Conservation (phyloP, 257 asterid species). For the Salvia splendens region DNA sequence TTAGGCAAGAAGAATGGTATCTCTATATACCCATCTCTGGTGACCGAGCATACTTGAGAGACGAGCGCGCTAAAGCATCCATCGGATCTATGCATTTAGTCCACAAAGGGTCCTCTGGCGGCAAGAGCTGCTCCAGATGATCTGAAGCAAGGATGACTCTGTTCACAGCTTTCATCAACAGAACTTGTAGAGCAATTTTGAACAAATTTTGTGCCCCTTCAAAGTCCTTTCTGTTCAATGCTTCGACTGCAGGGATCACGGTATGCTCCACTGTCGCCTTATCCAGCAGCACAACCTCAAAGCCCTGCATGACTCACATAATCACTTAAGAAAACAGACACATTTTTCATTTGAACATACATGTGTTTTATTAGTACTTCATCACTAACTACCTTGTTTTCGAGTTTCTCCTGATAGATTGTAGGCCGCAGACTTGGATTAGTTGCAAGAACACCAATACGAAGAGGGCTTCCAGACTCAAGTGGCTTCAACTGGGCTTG, state of each 20-base stretch:
- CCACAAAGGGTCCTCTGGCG: slow-evolving; percentile 68
- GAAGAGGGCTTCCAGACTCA: slow-evolving; percentile 65
- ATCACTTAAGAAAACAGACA: slow-evolving; percentile 8
- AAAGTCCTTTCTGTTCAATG: slow-evolving; percentile 53
- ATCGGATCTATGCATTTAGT: slow-evolving; percentile 62
- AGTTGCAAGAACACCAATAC: slow-evolving; percentile 62
- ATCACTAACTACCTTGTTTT: slow-evolving; percentile 48
- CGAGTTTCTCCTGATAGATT: slow-evolving; percentile 65
- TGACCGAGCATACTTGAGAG: slow-evolving; percentile 45
- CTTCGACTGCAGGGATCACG: slow-evolving; percentile 64
- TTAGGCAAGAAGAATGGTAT: slow-evolving; percentile 24
- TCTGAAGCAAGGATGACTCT: slow-evolving; percentile 69
- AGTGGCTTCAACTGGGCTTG: slow-evolving; percentile 63
- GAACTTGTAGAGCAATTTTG: slow-evolving; percentile 66
- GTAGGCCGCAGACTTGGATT: slow-evolving; percentile 41
- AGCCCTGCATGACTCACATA: slow-evolving; percentile 52
- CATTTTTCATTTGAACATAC: not conserved
- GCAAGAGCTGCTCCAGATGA: slow-evolving; percentile 56
- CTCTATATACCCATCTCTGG: slow-evolving; percentile 28
- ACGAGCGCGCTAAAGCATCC: slow-evolving; percentile 65
- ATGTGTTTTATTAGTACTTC: not conserved
- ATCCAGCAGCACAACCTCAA: slow-evolving; percentile 69
- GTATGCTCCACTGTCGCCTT: slow-evolving; percentile 69
- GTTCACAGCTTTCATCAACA: slow-evolving; percentile 69
- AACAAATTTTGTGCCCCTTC: slow-evolving; percentile 77